Conservation (phyloP, 257 asterid species). For the Cruciata laevipes region DNA sequence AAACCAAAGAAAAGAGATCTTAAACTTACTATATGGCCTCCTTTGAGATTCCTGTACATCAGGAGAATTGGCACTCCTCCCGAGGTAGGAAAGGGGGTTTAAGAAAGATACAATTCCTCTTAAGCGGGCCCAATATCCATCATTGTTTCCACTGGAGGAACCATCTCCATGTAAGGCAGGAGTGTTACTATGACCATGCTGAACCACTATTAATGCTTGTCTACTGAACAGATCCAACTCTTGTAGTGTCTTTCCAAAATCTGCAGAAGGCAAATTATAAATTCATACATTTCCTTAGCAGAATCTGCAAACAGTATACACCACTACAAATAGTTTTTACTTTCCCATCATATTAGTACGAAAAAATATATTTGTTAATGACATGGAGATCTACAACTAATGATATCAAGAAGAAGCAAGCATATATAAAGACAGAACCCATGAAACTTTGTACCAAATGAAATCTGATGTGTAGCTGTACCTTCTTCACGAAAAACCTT, state of each 20-base stretch:
- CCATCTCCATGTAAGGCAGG: slow-evolving; percentile 24
- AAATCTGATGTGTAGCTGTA: no score
- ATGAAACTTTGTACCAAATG: neutral
- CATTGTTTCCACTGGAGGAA: slow-evolving; percentile 41
- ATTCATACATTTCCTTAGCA: slow-evolving; percentile 1
- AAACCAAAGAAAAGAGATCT: neutral
- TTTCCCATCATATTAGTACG: neutral
- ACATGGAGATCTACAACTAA: neutral
- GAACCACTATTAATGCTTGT: slow-evolving; percentile 75
- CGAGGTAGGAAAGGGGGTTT: slow-evolving; percentile 70
- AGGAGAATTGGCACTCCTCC: slow-evolving; percentile 36
- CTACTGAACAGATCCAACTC: slow-evolving; percentile 68
- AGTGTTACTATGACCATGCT: slow-evolving; percentile 18
- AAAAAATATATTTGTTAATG: no score
- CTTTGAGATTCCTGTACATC: slow-evolving; percentile 42
- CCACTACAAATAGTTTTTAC: neutral
- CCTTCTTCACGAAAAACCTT: slow-evolving; percentile 78
- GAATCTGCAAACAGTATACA: neutral
- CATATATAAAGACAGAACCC: neutral
- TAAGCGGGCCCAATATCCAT: slow-evolving; percentile 67
- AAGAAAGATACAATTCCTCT: slow-evolving; percentile 59
- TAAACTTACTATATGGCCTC: slow-evolving; percentile 47
- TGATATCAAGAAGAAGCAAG: neutral
- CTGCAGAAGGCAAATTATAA: slow-evolving; percentile 33
- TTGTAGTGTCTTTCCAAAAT: slow-evolving; percentile 49